Conservation (phyloP, 2,329 filamentous ascomycete genomes). For the Aspergillus terreus region DNA sequence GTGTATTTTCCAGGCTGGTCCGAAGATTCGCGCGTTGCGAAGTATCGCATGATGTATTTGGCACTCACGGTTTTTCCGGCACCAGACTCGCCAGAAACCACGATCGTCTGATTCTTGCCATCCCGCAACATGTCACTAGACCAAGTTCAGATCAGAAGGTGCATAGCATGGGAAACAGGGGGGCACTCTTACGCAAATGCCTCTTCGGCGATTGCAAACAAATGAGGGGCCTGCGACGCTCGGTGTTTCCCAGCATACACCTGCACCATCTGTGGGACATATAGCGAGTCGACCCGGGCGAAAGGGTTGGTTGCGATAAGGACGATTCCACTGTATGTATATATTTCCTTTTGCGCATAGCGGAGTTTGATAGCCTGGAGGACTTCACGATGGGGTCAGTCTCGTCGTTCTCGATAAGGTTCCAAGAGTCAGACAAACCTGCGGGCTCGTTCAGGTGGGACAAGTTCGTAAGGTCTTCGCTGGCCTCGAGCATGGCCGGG, state of each 20-base stretch:
- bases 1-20: slow-evolving; percentile 75
- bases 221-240: slow-evolving; percentile 92
- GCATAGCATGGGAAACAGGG: not conserved
- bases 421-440: slow-evolving; percentile 54
- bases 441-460: slow-evolving; percentile 98
- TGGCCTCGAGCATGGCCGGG: slow-evolving; percentile 94
- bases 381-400: slow-evolving; percentile 55
- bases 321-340: slow-evolving; percentile 98
- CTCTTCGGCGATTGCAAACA: slow-evolving; percentile 98
- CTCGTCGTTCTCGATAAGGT: not conserved
- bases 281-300: slow-evolving; percentile 93
- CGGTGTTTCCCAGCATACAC: slow-evolving; percentile 96
- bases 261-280: slow-evolving; percentile 99
- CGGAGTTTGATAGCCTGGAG: slow-evolving; percentile 95
- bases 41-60: slow-evolving; percentile 99
- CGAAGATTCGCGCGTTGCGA: slow-evolving; percentile 92
- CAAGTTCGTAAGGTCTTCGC: slow-evolving; percentile 94
- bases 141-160: slow-evolving; percentile 34
- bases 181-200: slow-evolving; percentile 74
- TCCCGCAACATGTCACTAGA: slow-evolving; percentile 92
- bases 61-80: slow-evolving; percentile 98
- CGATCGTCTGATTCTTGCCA: slow-evolving; percentile 93
- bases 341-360: slow-evolving; percentile 98
- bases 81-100: slow-evolving; percentile 98
- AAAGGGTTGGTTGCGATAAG: slow-evolving; percentile 98